Conservation (phyloP, 768 basidiomycete species). For the Thelephora ganbajun region DNA sequence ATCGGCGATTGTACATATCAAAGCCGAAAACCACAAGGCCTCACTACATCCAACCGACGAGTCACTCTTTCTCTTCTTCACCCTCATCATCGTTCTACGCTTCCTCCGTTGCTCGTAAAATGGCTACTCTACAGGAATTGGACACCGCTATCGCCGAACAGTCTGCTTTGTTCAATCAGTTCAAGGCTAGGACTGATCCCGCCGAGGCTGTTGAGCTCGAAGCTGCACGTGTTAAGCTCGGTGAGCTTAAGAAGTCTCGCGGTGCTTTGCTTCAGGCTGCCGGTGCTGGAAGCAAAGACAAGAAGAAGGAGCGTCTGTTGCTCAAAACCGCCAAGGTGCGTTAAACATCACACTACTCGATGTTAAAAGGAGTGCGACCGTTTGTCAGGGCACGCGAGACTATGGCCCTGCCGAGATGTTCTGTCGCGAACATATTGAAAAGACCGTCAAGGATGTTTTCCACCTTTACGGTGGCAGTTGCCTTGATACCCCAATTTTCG, state of each 20-base stretch:
- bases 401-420: constrained; percentile 89
- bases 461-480: constrained; percentile 79
- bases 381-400: constrained; percentile 76
- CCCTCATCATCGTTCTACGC: too few relatives aligned
- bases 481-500: constrained; percentile 97
- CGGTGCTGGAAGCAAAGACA: constrained; percentile 29
- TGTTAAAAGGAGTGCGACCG: not conserved
- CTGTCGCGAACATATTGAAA: constrained; percentile 82
- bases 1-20: too few relatives aligned
- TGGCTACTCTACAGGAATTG: constrained; percentile 31
- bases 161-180: constrained; percentile 43
- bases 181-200: constrained; percentile 43
- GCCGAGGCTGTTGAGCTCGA: constrained; percentile 39
- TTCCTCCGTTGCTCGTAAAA: constrained; percentile 6
- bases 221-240: constrained; percentile 53
- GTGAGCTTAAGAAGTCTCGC: constrained; percentile 50
- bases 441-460: constrained; percentile 78
- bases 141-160: constrained; percentile 42
- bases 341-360: constrained; percentile 7
- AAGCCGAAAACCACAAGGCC: too few relatives aligned
- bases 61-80: too few relatives aligned
- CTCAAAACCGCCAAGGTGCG: constrained; percentile 92
- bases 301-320: constrained; percentile 57
- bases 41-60: too few relatives aligned
- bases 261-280: constrained; percentile 26